Conservation (phyloP, 257 asterid species). For the Fraxinus pennsylvanica region DNA sequence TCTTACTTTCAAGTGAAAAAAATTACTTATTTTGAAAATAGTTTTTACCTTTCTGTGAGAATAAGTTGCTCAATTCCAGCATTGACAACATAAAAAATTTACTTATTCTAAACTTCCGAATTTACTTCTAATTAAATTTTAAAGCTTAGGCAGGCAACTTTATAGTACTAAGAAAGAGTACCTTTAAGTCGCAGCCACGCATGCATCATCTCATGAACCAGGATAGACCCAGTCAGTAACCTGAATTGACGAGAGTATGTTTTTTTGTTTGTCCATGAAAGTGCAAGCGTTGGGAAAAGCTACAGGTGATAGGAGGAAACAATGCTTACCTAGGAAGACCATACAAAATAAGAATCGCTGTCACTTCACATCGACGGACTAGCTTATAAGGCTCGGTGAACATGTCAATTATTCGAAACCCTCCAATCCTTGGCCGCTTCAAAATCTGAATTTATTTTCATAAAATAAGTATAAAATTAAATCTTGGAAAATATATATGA, state of each 20-base stretch:
- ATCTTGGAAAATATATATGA: background rate
- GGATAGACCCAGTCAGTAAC: slow-evolving; percentile 86
- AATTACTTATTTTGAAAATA: too few relatives aligned
- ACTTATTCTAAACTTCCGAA: background rate
- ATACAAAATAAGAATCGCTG: slow-evolving; percentile 87
- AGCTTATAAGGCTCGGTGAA: slow-evolving; percentile 87
- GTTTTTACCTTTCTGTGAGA: background rate
- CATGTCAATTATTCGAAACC: slow-evolving; percentile 80
- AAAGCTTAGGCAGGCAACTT: background rate
- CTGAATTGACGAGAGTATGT: slow-evolving; percentile 30
- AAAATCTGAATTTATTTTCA: slow-evolving; percentile 51
- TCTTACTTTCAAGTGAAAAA: background rate
- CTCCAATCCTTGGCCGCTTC: slow-evolving; percentile 82
- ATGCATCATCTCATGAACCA: slow-evolving; percentile 99
- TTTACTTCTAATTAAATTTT: background rate
- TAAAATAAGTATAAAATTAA: slow-evolving; percentile 12
- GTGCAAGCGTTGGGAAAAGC: background rate
- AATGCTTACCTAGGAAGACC: slow-evolving; percentile 88
- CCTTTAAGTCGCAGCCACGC: slow-evolving; percentile 98
- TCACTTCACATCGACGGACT: slow-evolving; percentile 82
- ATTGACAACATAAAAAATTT: background rate
- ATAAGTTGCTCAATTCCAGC: background rate
- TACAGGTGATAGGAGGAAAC: background rate
- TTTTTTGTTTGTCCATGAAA: background rate
- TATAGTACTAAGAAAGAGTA: slow-evolving; percentile 27